A percentile compares a stretch with the other conserved stretches of the same genome.
phyloP scores from a whole-genome alignment of 495 filamentous ascomycete genomes.

The Lophium mytilinum region DNA sequence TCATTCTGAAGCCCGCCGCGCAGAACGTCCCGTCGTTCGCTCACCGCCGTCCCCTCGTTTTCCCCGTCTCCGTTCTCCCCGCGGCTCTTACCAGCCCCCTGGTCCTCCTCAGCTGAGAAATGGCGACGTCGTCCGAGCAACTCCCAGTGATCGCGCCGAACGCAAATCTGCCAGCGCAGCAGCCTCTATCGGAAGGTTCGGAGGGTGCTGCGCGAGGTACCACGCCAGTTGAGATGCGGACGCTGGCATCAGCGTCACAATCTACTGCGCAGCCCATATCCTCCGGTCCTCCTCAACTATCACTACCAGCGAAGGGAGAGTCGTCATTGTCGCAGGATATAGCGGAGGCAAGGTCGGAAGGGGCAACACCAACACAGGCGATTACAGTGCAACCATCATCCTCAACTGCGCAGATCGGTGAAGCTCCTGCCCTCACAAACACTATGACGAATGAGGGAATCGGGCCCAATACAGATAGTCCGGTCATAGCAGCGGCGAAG shows the following conservation, averaged over 20 bases:
- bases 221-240: conserved; percentile 23
- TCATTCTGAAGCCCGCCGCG: background rate
- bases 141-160: background rate
- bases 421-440: conserved; percentile 12
- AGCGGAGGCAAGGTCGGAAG: too few relatives aligned
- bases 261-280: background rate
- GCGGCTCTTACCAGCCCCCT: background rate
- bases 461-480: conserved; percentile 33
- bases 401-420: background rate
- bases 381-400: background rate
- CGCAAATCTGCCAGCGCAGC: conserved; percentile 1
- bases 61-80: background rate
- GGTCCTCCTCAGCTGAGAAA: conserved; percentile 1
- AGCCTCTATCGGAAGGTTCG: background rate
- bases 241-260: conserved; percentile 9
- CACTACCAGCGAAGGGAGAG: background rate
- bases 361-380: too few relatives aligned
- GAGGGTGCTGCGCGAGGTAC: conserved; percentile 4
- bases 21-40: background rate
- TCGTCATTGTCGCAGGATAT: background rate
- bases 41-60: background rate
- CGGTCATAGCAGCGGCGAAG: background rate
- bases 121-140: conserved; percentile 12
- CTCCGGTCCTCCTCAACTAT: background rate
- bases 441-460: conserved; percentile 30